Percentiles rank a stretch among this genome's conserved stretches.
These are phyloP conservation scores for Didymella exigua DNA, from an alignment of 2,329 filamentous ascomycete genomes.

Conservation along the genomic window DNA sequence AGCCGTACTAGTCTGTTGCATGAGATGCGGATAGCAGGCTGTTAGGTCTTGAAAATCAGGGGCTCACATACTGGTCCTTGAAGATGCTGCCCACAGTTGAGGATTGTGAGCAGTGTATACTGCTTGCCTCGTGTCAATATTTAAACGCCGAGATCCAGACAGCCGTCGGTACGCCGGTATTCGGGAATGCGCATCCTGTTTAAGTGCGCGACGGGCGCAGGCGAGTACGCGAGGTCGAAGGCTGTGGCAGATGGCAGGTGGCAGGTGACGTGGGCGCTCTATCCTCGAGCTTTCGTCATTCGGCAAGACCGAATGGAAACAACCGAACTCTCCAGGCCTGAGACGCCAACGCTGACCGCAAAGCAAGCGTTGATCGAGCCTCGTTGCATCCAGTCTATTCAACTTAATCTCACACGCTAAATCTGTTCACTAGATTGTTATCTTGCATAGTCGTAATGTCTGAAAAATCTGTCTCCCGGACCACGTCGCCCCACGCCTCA, in stretches of 20 bases:
- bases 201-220: not conserved
- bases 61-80: not conserved
- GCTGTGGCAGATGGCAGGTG: not conserved
- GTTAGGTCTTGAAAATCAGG: not conserved
- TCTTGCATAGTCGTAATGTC: not conserved
- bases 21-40: not conserved
- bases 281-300: not conserved
- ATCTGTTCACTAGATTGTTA: not conserved
- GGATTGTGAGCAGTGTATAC: too few species aligned
- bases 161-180: not conserved
- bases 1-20: not conserved
- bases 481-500: not conserved
- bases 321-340: not conserved
- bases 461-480: not conserved
- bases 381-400: not conserved
- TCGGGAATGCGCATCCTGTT: not conserved
- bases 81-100: not conserved
- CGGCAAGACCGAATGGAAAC: not conserved
- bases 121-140: too few species aligned
- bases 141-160: too few species aligned
- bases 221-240: not conserved
- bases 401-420: not conserved
- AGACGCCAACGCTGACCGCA: not conserved
- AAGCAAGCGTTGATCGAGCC: not conserved
- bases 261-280: not conserved